Evolutionary conservation across 441 rosid species (phyloP).

Genomic region (Jatropha multifida): DNA sequence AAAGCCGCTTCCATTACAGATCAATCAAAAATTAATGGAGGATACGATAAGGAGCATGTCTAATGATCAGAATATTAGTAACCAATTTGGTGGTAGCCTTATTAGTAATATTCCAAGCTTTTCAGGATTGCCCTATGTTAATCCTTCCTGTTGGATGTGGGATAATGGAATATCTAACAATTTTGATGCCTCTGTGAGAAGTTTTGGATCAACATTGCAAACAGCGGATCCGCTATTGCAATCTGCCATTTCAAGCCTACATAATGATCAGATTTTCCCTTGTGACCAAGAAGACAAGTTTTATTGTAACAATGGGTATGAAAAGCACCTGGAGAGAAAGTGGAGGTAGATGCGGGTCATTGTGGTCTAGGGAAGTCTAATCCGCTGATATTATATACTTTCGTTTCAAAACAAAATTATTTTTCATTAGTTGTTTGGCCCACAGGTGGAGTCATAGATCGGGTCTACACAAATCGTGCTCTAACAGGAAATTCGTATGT

Average conservation of each 20-base stretch:
- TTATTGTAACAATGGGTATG: neutral
- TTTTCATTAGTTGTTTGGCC: too few species aligned
- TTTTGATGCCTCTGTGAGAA: neutral
- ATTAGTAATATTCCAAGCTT: neutral
- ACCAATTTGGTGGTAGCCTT: neutral
- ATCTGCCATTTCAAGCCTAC: neutral
- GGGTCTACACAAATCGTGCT: too few species aligned
- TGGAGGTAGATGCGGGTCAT: neutral
- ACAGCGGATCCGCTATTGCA: neutral
- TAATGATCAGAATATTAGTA: neutral
- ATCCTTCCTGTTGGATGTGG: neutral
- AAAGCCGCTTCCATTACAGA: too few species aligned
- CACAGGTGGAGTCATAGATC: too few species aligned
- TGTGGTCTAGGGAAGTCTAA: too few species aligned
- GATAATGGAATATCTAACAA: neutral
- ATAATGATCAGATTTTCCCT: conserved; percentile 3
- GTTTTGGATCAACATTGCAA: neutral
- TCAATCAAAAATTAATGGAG: neutral
- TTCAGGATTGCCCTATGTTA: neutral
- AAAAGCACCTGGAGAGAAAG: neutral
- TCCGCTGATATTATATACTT: too few species aligned
- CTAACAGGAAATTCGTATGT: too few species aligned
- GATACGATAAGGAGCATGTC: neutral
- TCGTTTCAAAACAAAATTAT: too few species aligned
- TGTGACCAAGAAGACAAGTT: neutral